phyloP scores from a whole-genome alignment of 305 asterid species.

The Fraxinus sp. region DNA sequence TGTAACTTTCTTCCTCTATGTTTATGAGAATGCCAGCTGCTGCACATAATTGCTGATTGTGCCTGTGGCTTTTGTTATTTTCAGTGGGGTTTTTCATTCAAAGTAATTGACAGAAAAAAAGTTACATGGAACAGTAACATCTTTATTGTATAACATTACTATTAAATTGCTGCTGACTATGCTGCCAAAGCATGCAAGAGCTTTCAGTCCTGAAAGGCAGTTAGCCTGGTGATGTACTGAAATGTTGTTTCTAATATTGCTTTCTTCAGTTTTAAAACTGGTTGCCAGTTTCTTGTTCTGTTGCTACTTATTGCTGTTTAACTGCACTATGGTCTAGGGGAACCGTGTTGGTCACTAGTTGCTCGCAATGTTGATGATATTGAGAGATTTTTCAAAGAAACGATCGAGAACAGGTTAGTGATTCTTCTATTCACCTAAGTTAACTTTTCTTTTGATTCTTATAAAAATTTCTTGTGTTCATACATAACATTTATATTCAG shows the following conservation, averaged over 20 bases:
- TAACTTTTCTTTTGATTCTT: slow-evolving; percentile 11
- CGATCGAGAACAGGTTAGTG: slow-evolving; percentile 77
- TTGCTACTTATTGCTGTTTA: slow-evolving; percentile 23
- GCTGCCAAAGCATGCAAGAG: not conserved
- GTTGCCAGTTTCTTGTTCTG: not conserved
- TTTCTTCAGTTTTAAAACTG: not conserved
- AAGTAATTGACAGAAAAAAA: not conserved
- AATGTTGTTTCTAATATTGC: not conserved
- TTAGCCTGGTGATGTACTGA: slow-evolving; percentile 9
- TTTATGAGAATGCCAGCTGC: not conserved
- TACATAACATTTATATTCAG: not conserved
- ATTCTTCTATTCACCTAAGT: not conserved
- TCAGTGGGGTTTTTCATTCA: not conserved
- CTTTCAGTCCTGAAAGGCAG: not conserved
- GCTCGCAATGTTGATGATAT: slow-evolving; percentile 66
- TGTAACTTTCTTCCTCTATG: not conserved
- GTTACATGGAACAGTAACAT: not conserved
- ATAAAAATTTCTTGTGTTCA: not conserved
- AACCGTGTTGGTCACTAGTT: slow-evolving; percentile 74
- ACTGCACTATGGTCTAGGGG: slow-evolving; percentile 48
- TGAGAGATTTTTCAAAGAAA: slow-evolving; percentile 77
- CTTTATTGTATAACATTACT: not conserved
- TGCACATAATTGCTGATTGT: not conserved
- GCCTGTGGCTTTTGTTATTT: not conserved
- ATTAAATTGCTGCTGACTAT: not conserved